phyloP scores from a whole-genome alignment of 2,329 filamentous ascomycete species.

The Colletotrichum gigasporum region DNA sequence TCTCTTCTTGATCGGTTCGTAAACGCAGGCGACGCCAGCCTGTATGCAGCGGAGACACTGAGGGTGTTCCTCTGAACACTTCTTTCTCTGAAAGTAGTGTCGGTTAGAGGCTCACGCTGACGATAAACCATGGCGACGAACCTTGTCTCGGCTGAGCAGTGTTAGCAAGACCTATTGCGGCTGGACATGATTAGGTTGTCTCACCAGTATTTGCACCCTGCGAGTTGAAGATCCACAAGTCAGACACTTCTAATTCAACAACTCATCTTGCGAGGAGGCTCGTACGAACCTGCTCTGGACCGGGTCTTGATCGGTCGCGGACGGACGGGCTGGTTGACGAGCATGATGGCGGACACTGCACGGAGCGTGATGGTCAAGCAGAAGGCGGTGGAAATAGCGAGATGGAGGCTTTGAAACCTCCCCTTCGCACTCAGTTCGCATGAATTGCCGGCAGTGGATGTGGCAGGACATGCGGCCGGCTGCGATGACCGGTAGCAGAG shows the following conservation, averaged over 20 bases:
- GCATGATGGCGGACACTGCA: slow-evolving; percentile 17
- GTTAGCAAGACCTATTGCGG: neutral
- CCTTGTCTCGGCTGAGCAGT: slow-evolving; percentile 28
- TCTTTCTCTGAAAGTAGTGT: slow-evolving; percentile 24
- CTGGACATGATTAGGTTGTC: neutral
- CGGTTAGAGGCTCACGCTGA: neutral
- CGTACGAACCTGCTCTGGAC: slow-evolving; percentile 32
- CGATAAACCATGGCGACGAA: neutral
- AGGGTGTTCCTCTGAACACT: slow-evolving; percentile 32
- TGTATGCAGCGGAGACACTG: slow-evolving; percentile 31
- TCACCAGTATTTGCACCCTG: slow-evolving; percentile 33
- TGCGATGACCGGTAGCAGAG: neutral
- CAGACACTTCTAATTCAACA: neutral
- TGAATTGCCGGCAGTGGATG: neutral
- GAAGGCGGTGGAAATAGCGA: neutral
- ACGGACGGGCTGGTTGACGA: slow-evolving; percentile 30
- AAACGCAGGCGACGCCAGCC: slow-evolving; percentile 26
- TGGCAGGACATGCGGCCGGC: neutral
- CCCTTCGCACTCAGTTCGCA: neutral
- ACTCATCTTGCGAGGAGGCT: neutral
- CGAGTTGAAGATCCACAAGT: neutral
- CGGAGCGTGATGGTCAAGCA: neutral
- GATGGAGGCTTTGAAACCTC: neutral
- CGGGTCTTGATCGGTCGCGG: slow-evolving; percentile 32
- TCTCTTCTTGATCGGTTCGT: slow-evolving; percentile 33